phyloP scores from a whole-genome alignment of 2,329 filamentous ascomycete genomes.

The Sporothrix curviconia region DNA sequence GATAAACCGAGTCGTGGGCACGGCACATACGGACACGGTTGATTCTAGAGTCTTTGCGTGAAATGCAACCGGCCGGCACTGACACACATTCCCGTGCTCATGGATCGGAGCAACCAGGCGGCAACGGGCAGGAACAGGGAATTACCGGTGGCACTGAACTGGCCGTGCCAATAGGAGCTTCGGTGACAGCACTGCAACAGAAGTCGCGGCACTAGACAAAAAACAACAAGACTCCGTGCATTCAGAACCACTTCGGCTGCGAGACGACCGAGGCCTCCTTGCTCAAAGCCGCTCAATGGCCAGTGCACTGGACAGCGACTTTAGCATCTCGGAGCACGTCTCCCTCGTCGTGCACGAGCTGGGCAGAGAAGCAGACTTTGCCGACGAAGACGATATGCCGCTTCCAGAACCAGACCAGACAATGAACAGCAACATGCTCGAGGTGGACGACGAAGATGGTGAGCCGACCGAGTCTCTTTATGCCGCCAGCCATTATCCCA shows the following conservation, averaged over 20 bases:
- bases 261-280: too few species aligned
- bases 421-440: slow-evolving; percentile 12
- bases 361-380: neutral
- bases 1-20: too few species aligned
- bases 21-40: too few species aligned
- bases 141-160: neutral
- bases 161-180: neutral
- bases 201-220: neutral
- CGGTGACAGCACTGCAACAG: neutral
- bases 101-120: slow-evolving; percentile 3
- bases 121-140: neutral
- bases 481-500: slow-evolving; percentile 35
- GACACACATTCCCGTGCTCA: neutral
- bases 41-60: too few species aligned
- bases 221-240: neutral
- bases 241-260: too few species aligned
- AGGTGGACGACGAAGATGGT: slow-evolving; percentile 22
- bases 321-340: neutral
- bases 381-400: neutral
- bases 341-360: neutral
- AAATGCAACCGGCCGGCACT: slow-evolving; percentile 1
- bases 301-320: neutral
- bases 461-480: slow-evolving; percentile 36
- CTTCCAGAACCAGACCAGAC: neutral
- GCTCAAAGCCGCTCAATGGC: too few species aligned